These are phyloP conservation scores for Fraxinus albicans DNA, from an alignment of 305 asterid species.

Conservation along the genomic window DNA sequence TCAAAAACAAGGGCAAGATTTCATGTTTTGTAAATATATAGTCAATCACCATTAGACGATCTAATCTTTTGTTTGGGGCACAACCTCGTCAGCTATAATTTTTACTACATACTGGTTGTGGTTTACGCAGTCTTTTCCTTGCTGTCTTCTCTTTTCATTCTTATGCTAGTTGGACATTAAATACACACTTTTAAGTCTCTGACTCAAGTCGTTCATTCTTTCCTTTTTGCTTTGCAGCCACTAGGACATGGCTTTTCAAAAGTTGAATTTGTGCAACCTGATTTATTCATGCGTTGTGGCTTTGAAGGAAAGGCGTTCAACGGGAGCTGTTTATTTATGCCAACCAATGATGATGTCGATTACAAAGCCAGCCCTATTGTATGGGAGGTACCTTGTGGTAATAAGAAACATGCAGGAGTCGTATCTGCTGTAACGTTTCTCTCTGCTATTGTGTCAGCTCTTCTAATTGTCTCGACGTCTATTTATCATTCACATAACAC, in stretches of 20 bases:
- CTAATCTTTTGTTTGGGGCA: background rate
- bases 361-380: conserved; percentile 16
- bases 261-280: conserved; percentile 57
- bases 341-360: conserved; percentile 17
- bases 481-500: conserved; percentile 33
- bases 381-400: conserved; percentile 89
- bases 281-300: conserved; percentile 49
- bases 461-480: conserved; percentile 53
- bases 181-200: background rate
- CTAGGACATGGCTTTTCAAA: conserved; percentile 55
- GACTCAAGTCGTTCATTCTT: too few relatives aligned
- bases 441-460: conserved; percentile 51
- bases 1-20: background rate
- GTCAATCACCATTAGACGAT: background rate
- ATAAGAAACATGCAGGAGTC: conserved; percentile 47
- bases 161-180: background rate
- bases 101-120: background rate
- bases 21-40: background rate
- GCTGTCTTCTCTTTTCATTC: too few relatives aligned
- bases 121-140: background rate
- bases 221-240: conserved; percentile 41
- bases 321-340: conserved; percentile 38
- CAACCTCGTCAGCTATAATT: background rate
- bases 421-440: conserved; percentile 62
- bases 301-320: conserved; percentile 20